Conservation (phyloP, 2,329 filamentous ascomycete species). For the Pseudocercospora crystallina region DNA sequence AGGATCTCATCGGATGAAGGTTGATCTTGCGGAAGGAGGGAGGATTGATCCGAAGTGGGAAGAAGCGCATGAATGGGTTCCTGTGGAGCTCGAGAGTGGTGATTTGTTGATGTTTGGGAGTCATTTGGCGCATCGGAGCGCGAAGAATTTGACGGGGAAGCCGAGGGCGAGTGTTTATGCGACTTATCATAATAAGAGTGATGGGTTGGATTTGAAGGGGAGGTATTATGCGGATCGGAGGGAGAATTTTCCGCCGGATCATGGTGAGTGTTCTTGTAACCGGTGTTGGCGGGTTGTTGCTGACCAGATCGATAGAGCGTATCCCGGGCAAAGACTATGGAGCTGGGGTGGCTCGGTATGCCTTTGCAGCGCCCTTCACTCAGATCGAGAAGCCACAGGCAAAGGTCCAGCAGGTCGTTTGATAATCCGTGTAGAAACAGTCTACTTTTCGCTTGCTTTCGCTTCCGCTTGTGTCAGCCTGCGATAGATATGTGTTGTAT, state of each 20-base stretch:
- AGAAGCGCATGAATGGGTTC: conserved; percentile 35
- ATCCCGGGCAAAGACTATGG: conserved; percentile 26
- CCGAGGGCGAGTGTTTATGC: conserved; percentile 44
- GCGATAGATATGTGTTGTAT: too few relatives aligned
- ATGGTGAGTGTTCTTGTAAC: conserved; percentile 25
- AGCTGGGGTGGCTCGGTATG: conserved; percentile 27
- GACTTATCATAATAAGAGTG: conserved; percentile 42
- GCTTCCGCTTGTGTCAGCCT: too few relatives aligned
- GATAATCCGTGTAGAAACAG: too few relatives aligned
- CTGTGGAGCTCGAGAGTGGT: conserved; percentile 38
- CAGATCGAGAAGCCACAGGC: conserved; percentile 17
- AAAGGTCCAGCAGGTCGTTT: neutral
- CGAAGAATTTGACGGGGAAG: conserved; percentile 36
- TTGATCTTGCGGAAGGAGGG: conserved; percentile 37
- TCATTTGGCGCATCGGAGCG: conserved; percentile 42
- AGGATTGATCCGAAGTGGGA: conserved; percentile 41
- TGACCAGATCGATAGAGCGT: conserved; percentile 18
- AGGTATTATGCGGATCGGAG: conserved; percentile 44
- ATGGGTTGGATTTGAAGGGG: conserved; percentile 43
- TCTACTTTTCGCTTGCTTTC: too few relatives aligned
- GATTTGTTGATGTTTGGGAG: conserved; percentile 42
- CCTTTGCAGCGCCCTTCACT: conserved; percentile 29
- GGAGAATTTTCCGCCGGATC: conserved; percentile 44
- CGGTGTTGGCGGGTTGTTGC: neutral
- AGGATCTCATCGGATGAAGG: conserved; percentile 39